Base-by-base conservation (phyloP, 129 eudicot genomes). In the Chrysanthemum seticuspe region DNA sequence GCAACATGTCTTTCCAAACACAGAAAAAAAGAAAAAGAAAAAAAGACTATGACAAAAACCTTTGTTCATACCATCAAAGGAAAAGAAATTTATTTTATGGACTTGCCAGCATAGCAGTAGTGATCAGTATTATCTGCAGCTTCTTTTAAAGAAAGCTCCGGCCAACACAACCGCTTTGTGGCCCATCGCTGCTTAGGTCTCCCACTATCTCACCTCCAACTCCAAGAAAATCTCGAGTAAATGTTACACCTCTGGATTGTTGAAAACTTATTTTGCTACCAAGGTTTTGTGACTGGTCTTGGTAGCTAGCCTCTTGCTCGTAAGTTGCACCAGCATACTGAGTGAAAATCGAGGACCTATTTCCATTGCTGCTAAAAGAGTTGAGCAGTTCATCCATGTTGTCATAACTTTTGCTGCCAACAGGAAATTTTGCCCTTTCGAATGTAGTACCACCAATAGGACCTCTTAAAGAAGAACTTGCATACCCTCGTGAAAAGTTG, bases 191-290 rank as follows among this genome's bases (percentile, higher is more conserved):
- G 52, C 50, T 56, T 44, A 57, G 27, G 10, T 67, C 11, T 12
- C 76, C 13, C n/a, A 18, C 29, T 15, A 25, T 10, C 67, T 62
- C 74, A 13, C 19, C 61, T 76, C 80, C 69, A 25, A 76, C 75
- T 15, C 74, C 74, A 68, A 76, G 80, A 61, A 76, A 76, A 69
- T 76, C 80, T 68, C 75, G 36, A 0, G 80, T 76, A 14, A 60
- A 15, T 19, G 62, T 7, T 44, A 53, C 63, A 61, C 47, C 48
- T 48, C 1, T 36, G 1, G 51, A 68, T 49, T 50, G 70, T 18
- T 58, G 47, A 13, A 60, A 51, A 10, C 19, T 68, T 55, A 29
- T 61, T 52, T 76, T 48, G 27, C 45, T 44, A 56, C 3, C 1
- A 48, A 48, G 9, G 59, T 59, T 25, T 70, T 12, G 18, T 31